phyloP scores from a whole-genome alignment of 129 eudicot genomes.

The Flaveria brownii region DNA sequence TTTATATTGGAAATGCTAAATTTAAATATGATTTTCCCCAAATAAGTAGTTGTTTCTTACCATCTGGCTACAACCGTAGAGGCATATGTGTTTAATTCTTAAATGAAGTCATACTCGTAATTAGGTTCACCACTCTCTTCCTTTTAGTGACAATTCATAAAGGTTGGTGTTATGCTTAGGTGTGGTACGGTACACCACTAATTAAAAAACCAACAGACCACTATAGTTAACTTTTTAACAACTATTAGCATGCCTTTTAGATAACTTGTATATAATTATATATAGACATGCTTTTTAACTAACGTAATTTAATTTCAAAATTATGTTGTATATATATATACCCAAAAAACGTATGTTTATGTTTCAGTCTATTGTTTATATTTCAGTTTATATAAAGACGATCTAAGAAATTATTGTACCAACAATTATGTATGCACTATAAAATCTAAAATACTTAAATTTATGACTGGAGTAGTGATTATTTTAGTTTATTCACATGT shows the following conservation, averaged over 20 bases:
- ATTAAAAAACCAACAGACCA: background rate
- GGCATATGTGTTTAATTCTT: background rate
- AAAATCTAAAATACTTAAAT: background rate
- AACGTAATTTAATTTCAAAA: background rate
- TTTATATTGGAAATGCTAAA: too few relatives aligned
- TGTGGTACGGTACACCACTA: background rate
- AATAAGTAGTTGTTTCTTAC: too few relatives aligned
- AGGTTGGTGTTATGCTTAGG: constrained; percentile 1
- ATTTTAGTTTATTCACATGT: background rate
- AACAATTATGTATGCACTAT: background rate
- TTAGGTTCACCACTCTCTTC: background rate
- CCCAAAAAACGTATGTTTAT: background rate
- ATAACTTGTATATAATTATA: background rate
- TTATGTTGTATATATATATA: background rate
- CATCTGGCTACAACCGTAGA: too few relatives aligned
- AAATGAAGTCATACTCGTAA: background rate
- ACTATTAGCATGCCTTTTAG: background rate
- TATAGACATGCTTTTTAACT: background rate
- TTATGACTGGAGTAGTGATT: background rate
- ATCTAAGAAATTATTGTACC: background rate
- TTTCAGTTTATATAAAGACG: background rate
- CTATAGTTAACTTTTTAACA: background rate
- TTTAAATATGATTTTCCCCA: too few relatives aligned
- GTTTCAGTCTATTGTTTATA: background rate
- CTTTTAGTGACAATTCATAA: background rate